Evolutionary conservation across 78 protist genomes (phyloP), one percentile per base, ranked within the genome.

Genomic region (Dictyostelium brefeldianum): DNA sequence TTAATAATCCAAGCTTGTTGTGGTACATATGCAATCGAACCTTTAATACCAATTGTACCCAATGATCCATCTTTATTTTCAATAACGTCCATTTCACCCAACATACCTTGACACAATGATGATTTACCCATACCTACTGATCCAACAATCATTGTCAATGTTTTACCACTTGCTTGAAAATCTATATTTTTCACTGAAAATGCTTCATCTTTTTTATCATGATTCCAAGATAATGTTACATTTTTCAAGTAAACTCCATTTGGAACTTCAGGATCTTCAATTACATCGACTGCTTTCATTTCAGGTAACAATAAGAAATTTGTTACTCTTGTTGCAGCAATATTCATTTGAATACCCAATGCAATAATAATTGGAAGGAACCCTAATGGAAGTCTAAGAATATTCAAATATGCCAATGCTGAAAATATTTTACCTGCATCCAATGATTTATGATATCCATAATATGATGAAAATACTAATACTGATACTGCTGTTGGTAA

Each of bases 1-100:
- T 96, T 90, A 43, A 75, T n/a, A 51, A 98, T 95, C 99, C 99
- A 98, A 18, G 99, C 81, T 81, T 96, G 97, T 89, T 99, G 99
- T 15, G 99, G 62, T 4, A 54, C 96, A 91, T 91, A 98, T 5
- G 98, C 99, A 14, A 94, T 73, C 17, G 46, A 14, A 36, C 96
- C 96, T 47, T 57, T 62, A 5, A 74, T 12, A n/a, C 48, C 83
- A 5, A 65, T 14, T 1, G 71, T 17, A 6, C 95, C 95, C 43
- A 36, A 3, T 36, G 43, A 36, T 36, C 43, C 43, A 36, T 36
- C 43, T 36, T 36, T 36, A 36, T 36, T 36, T 7, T 29, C 59
- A 2, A 57, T 57, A 1, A 41, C 27, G 18, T 59, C 67, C 92
- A 98, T 80, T 15, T 97, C 97, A 29, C 98, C 98, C 7, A 96